Evolutionary conservation across 2,329 filamentous ascomycete genomes (phyloP), one percentile per base, ranked within the genome.

Genomic region (Pyrenophora teres): DNA sequence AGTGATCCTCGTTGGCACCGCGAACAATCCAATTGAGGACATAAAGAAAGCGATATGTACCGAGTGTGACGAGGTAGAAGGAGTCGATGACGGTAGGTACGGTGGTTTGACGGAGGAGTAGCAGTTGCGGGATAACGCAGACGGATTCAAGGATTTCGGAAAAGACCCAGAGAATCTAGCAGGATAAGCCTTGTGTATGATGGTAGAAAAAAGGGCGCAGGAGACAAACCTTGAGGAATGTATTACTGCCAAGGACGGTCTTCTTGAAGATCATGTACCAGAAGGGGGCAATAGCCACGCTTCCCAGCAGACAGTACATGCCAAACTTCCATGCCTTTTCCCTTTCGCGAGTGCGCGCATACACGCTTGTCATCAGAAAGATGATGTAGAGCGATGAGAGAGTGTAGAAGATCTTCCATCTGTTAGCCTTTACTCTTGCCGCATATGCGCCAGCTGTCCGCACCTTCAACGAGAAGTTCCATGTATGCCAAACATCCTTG

Each of bases 51-150:
- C 93, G 89, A 77, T 97, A 97, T 10, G 87, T 87, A 31, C 92
- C 93, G 1, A 97, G 83, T 0, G 91, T 86, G 42, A 94, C 80
- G 48, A 97, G 88, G 75, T 97, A 97, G 77, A 89, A 96, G n/a
- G 90, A 96, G 73, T 96, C 90, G 76, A 97, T 92, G 40, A 97
- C 93, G 41, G 93, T 97, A 0, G 93, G 93, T 0, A 97, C 91
- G 21, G 87, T 92, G n/a, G 93, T 97, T 74, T 97, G 92, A 53
- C 93, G 89, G 12, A 97, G 85, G 37, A 97, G 86, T 5, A 97
- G 83, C 1, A 97, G 86, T 73, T 97, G 93, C 0, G 93, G 93
- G 16, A 97, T 85, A 30, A 97, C 85, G 73, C 89, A 94, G 54
- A 95, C 85, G 30, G 91, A 93, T 76, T 97, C 93, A 67, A 97